Percentiles rank a stretch among this genome's conserved stretches.
Evolutionary conservation across 345 rosid species (phyloP).

Genomic region (Kandelia obovata): DNA sequence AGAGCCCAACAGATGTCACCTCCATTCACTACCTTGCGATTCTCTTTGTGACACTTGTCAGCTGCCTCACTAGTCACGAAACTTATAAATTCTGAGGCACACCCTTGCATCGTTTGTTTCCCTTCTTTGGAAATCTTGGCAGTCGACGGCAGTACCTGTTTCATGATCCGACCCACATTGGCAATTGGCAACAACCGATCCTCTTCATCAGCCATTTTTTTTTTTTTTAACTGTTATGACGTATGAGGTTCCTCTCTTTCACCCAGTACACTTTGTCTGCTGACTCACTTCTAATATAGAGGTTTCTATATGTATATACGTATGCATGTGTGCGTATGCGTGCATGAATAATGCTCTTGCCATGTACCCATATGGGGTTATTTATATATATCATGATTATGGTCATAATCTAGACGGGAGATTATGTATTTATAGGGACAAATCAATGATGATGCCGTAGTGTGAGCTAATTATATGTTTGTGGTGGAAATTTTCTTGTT

Average conservation of each 20-base stretch:
- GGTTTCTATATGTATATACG: no score
- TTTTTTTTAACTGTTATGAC: background rate
- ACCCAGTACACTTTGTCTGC: no score
- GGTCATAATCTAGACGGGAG: no score
- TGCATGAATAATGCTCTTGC: no score
- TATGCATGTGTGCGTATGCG: no score
- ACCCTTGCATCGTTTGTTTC: conserved; percentile 75
- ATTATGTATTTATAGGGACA: no score
- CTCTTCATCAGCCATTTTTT: conserved; percentile 53
- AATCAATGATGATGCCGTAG: no score
- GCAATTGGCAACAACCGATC: conserved; percentile 72
- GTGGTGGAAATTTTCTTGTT: no score
- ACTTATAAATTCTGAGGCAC: conserved; percentile 81
- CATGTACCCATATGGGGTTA: no score
- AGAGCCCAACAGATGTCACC: conserved; percentile 87
- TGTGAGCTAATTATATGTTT: no score
- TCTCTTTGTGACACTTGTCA: conserved; percentile 77
- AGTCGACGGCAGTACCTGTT: conserved; percentile 60
- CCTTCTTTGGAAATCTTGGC: conserved; percentile 87
- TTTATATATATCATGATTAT: no score
- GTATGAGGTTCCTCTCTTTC: background rate
- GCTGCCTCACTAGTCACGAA: conserved; percentile 85
- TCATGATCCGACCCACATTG: conserved; percentile 75
- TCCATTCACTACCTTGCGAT: conserved; percentile 82
- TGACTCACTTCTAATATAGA: no score